phyloP scores from a whole-genome alignment of 2,329 filamentous ascomycete species.

The Biscogniauxia mediterranea region DNA sequence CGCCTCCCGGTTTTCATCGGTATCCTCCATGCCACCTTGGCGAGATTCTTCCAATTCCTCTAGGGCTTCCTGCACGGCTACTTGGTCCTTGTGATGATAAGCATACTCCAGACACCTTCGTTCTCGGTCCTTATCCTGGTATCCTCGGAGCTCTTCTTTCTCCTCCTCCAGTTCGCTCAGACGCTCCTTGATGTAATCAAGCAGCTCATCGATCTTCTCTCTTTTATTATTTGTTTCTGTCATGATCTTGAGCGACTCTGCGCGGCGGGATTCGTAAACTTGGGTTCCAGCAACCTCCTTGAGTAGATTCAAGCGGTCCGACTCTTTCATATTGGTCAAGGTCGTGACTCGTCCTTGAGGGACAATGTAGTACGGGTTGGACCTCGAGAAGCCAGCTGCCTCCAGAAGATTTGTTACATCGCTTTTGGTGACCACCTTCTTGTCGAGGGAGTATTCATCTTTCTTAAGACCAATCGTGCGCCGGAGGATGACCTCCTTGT shows the following conservation, averaged over 20 bases:
- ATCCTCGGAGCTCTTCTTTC: slow-evolving; percentile 90
- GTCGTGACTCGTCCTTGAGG: slow-evolving; percentile 94
- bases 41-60: slow-evolving; percentile 80
- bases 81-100: slow-evolving; percentile 86
- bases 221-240: slow-evolving; percentile 93
- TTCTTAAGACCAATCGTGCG: slow-evolving; percentile 97
- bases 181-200: slow-evolving; percentile 89
- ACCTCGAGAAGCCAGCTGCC: slow-evolving; percentile 92
- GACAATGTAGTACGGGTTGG: slow-evolving; percentile 98
- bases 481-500: slow-evolving; percentile 84
- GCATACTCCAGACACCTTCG: slow-evolving; percentile 91
- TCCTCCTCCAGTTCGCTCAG: slow-evolving; percentile 90
- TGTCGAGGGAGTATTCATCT: slow-evolving; percentile 96
- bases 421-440: slow-evolving; percentile 90
- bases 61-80: slow-evolving; percentile 71
- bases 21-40: slow-evolving; percentile 78
- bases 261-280: slow-evolving; percentile 88
- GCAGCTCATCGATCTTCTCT: slow-evolving; percentile 87
- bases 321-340: slow-evolving; percentile 98
- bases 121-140: slow-evolving; percentile 93
- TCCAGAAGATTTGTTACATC: slow-evolving; percentile 96
- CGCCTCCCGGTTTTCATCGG: slow-evolving; percentile 74
- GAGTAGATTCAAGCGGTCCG: slow-evolving; percentile 80
- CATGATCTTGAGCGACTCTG: slow-evolving; percentile 96
- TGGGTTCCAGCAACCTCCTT: slow-evolving; percentile 99